Evolutionary conservation across 1,284 basidiomycete genomes (phyloP), one percentile per base, ranked within the genome.

Genomic region (Malassezia equina): DNA sequence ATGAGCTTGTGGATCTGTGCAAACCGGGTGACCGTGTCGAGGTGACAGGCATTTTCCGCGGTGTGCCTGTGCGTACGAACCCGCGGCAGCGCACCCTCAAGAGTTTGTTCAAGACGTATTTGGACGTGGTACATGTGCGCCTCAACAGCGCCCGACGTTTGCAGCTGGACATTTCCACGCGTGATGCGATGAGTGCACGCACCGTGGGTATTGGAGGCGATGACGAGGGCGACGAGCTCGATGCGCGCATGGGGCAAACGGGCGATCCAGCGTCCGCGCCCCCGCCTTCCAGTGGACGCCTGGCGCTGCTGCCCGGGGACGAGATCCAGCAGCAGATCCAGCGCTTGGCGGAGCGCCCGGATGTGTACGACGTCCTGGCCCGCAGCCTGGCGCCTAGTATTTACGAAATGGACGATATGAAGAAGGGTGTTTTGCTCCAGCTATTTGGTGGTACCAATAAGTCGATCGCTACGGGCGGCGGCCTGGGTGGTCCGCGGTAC

Each of bases 341-440:
- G 32, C 80, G 84, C 36, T 81, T 95, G 27, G 86, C 86, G 58
- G 76, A 80, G 58, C 78, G 83, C 47, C 82, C 83, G 3, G 90
- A 95, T 74, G 79, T 94, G 36, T 98, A 98, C 75, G 88, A 93
- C 4, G 77, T 88, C 34, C 80, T 98, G 1, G 79, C 91, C 12
- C 79, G 86, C 28, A 88, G 86, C 2, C 81, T 98, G 58, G 93
- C 93, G 1, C 94, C 93, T 8, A 87, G 85, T 25, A 93, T 98
- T 65, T 96, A 89, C 84, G 89, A 90, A 75, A 86, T 96, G 88
- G 91, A 98, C 36, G 93, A 98, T 69, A 89, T 98, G 59, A 98
- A 98, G 78, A 96, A 96, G 78, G 93, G 94, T 0, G 93, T 98
- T 52, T 75, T 98, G 46, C 78, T 98, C 27, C 93, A 96, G 76